Evolutionary conservation across 257 asterid genomes (phyloP).

Genomic region (Cynanchum wilfordii): DNA sequence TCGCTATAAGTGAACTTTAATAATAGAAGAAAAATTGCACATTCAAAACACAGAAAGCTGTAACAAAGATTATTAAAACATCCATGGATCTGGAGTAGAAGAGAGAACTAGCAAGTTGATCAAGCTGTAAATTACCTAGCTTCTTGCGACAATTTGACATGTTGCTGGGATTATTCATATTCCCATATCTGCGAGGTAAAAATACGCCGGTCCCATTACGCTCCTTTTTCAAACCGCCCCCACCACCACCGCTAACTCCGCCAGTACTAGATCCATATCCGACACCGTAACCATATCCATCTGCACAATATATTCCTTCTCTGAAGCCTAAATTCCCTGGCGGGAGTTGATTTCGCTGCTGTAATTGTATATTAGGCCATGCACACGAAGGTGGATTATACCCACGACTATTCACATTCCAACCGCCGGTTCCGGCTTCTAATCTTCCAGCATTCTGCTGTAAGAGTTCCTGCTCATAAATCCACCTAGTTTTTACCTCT

Average conservation of each 20-base stretch:
- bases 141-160: constrained; percentile 44
- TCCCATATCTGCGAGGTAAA: constrained; percentile 54
- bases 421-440: constrained; percentile 2
- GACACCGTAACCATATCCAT: constrained; percentile 21
- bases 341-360: constrained; percentile 1
- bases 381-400: background rate
- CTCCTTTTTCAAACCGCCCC: constrained; percentile 27
- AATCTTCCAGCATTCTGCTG: constrained; percentile 1
- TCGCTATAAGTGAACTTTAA: background rate
- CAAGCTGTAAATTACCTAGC: constrained; percentile 43
- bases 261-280: constrained; percentile 13
- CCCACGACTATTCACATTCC: background rate
- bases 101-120: background rate
- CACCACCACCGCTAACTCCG: constrained; percentile 9
- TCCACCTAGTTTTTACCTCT: constrained; percentile 16
- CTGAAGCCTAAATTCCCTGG: background rate
- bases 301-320: background rate
- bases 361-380: constrained; percentile 28
- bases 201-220: constrained; percentile 84
- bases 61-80: background rate
- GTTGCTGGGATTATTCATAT: constrained; percentile 5
- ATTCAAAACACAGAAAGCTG: background rate
- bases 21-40: too few species aligned
- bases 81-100: background rate
- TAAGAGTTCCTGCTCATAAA: constrained; percentile 20